Percentiles rank a stretch among this genome's conserved stretches.
Evolutionary conservation across 108 stramenopile species (phyloP).

Genomic region (Nitzschia sp.): DNA sequence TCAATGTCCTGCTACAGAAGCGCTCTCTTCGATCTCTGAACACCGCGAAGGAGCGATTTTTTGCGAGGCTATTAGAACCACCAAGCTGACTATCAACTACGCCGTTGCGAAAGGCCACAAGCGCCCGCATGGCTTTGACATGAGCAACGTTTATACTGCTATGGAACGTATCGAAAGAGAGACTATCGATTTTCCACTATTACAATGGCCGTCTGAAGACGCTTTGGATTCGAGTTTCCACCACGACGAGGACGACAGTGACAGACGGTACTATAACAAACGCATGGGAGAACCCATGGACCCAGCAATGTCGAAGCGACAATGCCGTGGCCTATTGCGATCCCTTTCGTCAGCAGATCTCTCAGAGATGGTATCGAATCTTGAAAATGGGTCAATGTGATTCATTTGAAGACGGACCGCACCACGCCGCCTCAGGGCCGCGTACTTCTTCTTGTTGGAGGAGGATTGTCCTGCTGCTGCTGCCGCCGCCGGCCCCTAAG

Average conservation of each 20-base stretch:
- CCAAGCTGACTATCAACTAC: neutral
- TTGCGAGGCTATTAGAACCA: neutral
- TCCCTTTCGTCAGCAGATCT: neutral
- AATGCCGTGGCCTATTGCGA: neutral
- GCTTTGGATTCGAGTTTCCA: no score
- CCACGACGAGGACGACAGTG: no score
- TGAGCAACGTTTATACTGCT: neutral
- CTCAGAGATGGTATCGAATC: no score
- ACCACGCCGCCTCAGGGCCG: no score
- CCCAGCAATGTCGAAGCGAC: no score
- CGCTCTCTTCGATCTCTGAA: neutral
- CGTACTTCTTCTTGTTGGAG: no score
- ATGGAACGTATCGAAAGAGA: neutral
- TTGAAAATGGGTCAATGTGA: no score
- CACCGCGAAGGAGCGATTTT: neutral
- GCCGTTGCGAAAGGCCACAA: neutral
- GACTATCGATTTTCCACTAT: neutral
- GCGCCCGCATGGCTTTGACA: neutral
- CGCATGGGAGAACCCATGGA: no score
- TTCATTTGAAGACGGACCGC: no score
- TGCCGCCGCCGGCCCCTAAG: no score
- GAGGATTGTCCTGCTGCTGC: no score
- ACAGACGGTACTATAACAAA: no score
- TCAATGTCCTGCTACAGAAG: conserved; percentile 1
- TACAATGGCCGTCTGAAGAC: neutral